Conservation (phyloP, 2,329 filamentous ascomycete genomes). For the Colletotrichum sp. region DNA sequence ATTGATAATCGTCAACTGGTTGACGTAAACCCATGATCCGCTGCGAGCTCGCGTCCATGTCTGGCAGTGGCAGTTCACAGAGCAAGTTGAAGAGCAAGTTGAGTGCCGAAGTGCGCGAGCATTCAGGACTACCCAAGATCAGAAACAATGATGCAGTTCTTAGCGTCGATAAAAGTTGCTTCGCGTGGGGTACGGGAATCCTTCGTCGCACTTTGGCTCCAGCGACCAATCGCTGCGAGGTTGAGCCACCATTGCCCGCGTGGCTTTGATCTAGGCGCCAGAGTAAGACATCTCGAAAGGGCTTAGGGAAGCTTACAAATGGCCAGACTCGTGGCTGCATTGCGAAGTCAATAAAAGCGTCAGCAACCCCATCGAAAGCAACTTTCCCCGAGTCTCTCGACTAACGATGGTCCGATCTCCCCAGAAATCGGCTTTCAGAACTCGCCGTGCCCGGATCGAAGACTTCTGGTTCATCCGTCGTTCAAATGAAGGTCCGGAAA, state of each 20-base stretch:
- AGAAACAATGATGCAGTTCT: neutral
- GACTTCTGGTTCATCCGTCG: neutral
- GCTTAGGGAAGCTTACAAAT: neutral
- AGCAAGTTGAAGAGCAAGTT: too few relatives aligned
- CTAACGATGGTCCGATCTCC: neutral
- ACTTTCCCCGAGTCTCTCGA: neutral
- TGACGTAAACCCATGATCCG: neutral
- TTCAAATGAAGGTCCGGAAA: neutral
- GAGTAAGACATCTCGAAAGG: neutral
- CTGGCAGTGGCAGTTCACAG: too few relatives aligned
- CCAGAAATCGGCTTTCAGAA: neutral
- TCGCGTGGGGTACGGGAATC: neutral
- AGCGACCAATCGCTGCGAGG: neutral
- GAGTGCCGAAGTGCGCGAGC: too few relatives aligned
- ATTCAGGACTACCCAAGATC: neutral
- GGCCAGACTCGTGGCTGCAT: neutral
- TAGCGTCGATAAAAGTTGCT: conserved; percentile 5
- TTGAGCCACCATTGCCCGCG: neutral
- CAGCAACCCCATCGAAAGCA: neutral
- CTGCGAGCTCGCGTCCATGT: accelerated
- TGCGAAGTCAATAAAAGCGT: neutral
- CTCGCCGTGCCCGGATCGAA: too few relatives aligned
- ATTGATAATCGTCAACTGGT: neutral
- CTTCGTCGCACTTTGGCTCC: neutral
- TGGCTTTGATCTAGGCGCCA: neutral